Evolutionary conservation across 2,329 filamentous ascomycete genomes (phyloP), one percentile per base, ranked within the genome.

Genomic region (Aspergillus tanneri): DNA sequence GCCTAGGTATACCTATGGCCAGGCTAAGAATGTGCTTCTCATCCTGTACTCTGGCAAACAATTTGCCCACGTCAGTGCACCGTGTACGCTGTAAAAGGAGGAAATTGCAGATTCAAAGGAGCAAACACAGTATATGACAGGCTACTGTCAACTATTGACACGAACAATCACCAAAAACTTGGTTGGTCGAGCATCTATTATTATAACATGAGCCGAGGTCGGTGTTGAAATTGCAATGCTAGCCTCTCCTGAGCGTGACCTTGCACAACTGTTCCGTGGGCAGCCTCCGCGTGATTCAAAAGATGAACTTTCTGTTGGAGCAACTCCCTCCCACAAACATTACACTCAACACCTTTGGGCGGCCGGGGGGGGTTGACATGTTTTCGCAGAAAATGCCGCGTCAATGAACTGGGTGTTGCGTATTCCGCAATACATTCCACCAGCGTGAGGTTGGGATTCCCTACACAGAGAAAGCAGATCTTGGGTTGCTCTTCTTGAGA

Each of bases 391-490:
- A 59, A 59, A 36, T 60, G 50, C 36, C 50, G 51, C 2, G 48
- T 60, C 22, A 58, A 49, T 21, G 45, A 53, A 22, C 48, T 48
- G 6, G 50, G 46, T 23, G 47, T 54, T 18, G 4, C 21, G 37
- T 56, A 41, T 45, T 56, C 45, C 3, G 5, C n/a, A 46, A 53
- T 19, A 10, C 45, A 24, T 27, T 34, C 35, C 8, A 35, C 34
- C 2, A 42, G 37, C 12, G 28, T 27, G 25, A 44, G 41, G n/a
- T n/a, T n/a, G n/a, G 50, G 1, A 46, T 53, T 58, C 36, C 49
- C 28, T 46, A 60, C 37, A 30, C 47, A 61, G 16, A 60, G 51
- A 46, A 60, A 61, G 46, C 53, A 61, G 28, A 60, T 57, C 24
- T 37, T 58, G 25, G 49, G 54, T 50, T 49, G 44, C n/a, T 56